A percentile compares a stretch with the other conserved stretches of the same genome.
Evolutionary conservation across 2,329 filamentous ascomycete genomes (phyloP).

Genomic region (Calonectria honghensis): DNA sequence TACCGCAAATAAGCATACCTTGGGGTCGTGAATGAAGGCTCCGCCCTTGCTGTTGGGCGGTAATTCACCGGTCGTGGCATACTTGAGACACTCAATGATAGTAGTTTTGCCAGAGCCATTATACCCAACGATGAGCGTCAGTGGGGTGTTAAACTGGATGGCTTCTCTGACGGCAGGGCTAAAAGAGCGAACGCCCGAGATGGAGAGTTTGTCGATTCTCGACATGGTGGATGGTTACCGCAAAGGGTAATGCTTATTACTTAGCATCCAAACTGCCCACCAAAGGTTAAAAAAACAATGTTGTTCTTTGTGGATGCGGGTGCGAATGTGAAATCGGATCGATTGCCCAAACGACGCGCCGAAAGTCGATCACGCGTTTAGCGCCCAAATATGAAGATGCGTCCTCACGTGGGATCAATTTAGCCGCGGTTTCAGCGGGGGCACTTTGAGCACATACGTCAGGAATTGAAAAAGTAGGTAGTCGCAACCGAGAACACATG

Average conservation of each 20-base stretch:
- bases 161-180: constrained; percentile 83
- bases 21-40: constrained; percentile 98
- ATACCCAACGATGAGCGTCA: constrained; percentile 96
- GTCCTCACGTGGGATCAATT: constrained; percentile 34
- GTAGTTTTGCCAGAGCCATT: constrained; percentile 99
- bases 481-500: background rate
- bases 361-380: constrained; percentile 24
- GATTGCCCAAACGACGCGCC: constrained; percentile 30
- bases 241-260: constrained; percentile 32
- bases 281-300: too few species aligned
- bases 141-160: constrained; percentile 90
- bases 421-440: constrained; percentile 24
- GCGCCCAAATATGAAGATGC: constrained; percentile 24
- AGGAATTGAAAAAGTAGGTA: background rate
- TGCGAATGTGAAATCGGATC: constrained; percentile 7
- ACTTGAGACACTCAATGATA: constrained; percentile 98
- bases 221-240: constrained; percentile 71
- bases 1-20: constrained; percentile 68
- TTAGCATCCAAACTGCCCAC: constrained; percentile 2
- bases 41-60: constrained; percentile 93
- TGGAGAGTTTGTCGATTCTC: constrained; percentile 91
- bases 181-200: constrained; percentile 90
- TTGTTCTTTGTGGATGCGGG: background rate
- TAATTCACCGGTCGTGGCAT: constrained; percentile 94
- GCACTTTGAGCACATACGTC: background rate